Conservation (phyloP, 305 asterid species). For the Rubia tinctorum region DNA sequence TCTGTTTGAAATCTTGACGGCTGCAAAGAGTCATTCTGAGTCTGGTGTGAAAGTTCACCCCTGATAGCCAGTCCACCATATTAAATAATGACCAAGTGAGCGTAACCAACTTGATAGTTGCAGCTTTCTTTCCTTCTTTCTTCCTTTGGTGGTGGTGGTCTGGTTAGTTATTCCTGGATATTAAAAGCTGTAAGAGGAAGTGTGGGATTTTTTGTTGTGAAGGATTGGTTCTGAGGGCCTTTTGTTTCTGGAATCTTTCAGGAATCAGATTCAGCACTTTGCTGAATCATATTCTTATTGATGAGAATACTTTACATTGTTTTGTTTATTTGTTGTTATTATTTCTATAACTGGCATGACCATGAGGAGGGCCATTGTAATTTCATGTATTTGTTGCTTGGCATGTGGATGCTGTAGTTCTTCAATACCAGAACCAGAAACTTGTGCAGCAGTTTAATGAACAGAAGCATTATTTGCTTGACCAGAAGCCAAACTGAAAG, state of each 20-base stretch:
- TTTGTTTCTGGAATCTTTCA: background rate
- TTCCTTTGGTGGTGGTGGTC: background rate
- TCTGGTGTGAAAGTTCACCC: background rate
- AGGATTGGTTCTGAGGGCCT: background rate
- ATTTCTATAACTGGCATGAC: background rate
- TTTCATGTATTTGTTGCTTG: slow-evolving; percentile 21
- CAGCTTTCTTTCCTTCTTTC: background rate
- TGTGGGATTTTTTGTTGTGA: background rate
- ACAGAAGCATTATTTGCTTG: slow-evolving; percentile 76
- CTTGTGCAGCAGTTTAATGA: slow-evolving; percentile 87
- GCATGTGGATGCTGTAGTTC: slow-evolving; percentile 93
- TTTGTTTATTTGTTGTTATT: background rate
- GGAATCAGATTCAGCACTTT: background rate
- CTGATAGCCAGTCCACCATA: too few relatives aligned
- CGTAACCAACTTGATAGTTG: background rate
- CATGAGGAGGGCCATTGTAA: background rate
- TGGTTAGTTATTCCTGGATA: background rate
- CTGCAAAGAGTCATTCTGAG: background rate
- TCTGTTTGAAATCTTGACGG: background rate
- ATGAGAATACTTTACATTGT: background rate
- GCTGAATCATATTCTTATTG: background rate
- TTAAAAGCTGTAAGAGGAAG: background rate
- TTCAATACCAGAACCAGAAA: slow-evolving; percentile 94
- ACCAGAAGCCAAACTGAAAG: slow-evolving; percentile 68
- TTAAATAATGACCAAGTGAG: too few relatives aligned